Conservation (phyloP, 768 basidiomycete species). For the Boletus sp. region DNA sequence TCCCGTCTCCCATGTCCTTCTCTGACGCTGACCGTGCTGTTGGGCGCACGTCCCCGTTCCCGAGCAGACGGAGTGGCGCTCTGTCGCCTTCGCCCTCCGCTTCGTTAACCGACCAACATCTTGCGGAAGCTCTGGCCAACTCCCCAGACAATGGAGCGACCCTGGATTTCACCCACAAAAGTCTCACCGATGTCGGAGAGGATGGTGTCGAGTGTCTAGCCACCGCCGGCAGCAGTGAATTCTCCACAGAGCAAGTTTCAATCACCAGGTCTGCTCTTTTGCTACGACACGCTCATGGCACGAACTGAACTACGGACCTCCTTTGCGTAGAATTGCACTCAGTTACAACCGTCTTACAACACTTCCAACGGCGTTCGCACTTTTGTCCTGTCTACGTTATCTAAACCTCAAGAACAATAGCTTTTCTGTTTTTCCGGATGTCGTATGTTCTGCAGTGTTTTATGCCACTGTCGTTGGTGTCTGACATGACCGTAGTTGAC, state of each 20-base stretch:
- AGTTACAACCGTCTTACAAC: slow-evolving; percentile 79
- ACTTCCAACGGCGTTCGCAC: slow-evolving; percentile 70
- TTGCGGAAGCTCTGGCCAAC: slow-evolving; percentile 58
- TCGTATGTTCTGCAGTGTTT: slow-evolving; percentile 50
- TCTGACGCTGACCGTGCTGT: slow-evolving; percentile 30
- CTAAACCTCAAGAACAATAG: slow-evolving; percentile 84
- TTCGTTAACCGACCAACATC: slow-evolving; percentile 52
- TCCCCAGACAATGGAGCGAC: slow-evolving; percentile 81
- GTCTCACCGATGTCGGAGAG: slow-evolving; percentile 70
- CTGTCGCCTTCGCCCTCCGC: slow-evolving; percentile 33
- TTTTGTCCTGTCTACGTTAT: slow-evolving; percentile 74
- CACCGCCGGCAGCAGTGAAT: slow-evolving; percentile 47
- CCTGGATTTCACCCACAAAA: slow-evolving; percentile 78
- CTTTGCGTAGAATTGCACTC: slow-evolving; percentile 66
- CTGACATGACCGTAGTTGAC: slow-evolving; percentile 56
- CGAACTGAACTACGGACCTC: slow-evolving; percentile 4
- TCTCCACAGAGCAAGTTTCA: slow-evolving; percentile 44
- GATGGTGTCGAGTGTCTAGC: slow-evolving; percentile 77
- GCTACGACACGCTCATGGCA: slow-evolving; percentile 2
- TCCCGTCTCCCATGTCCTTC: slow-evolving; percentile 24
- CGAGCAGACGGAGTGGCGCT: slow-evolving; percentile 23
- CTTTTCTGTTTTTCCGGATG: slow-evolving; percentile 79
- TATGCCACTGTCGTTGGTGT: neutral
- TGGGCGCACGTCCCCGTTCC: slow-evolving; percentile 30
- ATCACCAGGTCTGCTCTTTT: slow-evolving; percentile 55